A percentile compares a stretch with the other conserved stretches of the same genome.
These are phyloP conservation scores for Coniochaeta hoffmannii DNA, from an alignment of 2,329 filamentous ascomycete species.

Conservation along the genomic window DNA sequence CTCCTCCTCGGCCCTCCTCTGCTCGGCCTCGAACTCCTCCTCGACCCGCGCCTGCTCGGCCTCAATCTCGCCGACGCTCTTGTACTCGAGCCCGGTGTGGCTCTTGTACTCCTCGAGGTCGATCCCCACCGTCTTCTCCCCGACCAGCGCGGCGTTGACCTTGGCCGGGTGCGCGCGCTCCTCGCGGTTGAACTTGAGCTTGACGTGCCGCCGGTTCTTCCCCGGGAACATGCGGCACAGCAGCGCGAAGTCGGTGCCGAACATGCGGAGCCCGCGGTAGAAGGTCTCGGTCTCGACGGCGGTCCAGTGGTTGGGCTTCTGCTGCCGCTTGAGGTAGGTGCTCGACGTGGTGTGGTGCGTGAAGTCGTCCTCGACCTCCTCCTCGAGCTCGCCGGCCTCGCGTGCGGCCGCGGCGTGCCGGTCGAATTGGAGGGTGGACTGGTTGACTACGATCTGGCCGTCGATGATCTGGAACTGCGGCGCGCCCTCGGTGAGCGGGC, in stretches of 20 bases:
- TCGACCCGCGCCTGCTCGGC: conserved; percentile 39
- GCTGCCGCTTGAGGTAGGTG: conserved; percentile 58
- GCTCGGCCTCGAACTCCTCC: conserved; percentile 35
- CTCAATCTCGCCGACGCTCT: conserved; percentile 47
- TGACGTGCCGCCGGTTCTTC: conserved; percentile 66
- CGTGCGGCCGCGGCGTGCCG: conserved; percentile 55
- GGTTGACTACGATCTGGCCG: conserved; percentile 65
- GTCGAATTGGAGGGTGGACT: conserved; percentile 60
- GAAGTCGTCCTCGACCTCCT: conserved; percentile 72
- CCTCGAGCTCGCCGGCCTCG: conserved; percentile 45
- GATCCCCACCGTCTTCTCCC: conserved; percentile 49
- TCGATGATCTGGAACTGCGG: conserved; percentile 59
- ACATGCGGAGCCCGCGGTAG: conserved; percentile 67
- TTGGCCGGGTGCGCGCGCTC: conserved; percentile 58
- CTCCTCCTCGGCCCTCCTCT: conserved; percentile 38
- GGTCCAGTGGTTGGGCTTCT: conserved; percentile 62
- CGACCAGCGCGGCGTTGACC: conserved; percentile 57
- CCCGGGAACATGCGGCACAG: conserved; percentile 69
- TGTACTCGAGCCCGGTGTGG: conserved; percentile 45
- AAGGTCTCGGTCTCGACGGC: conserved; percentile 66
- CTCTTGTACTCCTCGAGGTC: conserved; percentile 54
- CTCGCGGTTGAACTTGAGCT: conserved; percentile 77
- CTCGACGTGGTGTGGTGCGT: conserved; percentile 62
- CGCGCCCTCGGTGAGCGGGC: conserved; percentile 18
- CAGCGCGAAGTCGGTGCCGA: conserved; percentile 77